Base-by-base conservation (phyloP, 2,329 filamentous ascomycete species). In the Scedosporium apiospermum region DNA sequence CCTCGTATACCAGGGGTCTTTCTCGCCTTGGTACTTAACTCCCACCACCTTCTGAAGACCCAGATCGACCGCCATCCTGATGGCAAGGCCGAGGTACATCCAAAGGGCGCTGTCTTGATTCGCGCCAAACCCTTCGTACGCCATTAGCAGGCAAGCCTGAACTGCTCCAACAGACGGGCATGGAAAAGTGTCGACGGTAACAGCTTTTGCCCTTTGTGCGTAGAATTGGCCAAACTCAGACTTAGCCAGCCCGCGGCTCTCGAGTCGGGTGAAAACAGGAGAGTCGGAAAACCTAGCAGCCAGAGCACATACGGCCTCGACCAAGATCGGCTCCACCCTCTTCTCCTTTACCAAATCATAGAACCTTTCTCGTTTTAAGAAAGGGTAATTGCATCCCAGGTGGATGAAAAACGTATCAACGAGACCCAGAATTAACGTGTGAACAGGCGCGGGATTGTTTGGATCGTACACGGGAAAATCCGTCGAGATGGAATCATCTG, bases 71-170 rank as follows among this genome's bases (percentile, higher is more conserved):
- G 88, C 88, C 85, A 92, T 89, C 14, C 91, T 87, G 64, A 96
- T 96, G 0, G 91, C 88, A 60, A 93, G 87, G 0, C 91, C 92
- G 1, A 96, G 79, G 70, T 96, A 96, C 91, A 96, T 96, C 91
- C 92, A 96, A 6, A 96, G 74, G 0, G 91, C 90, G 71, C 91
- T 96, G 69, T 96, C 92, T 68, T 93, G 90, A 66, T 91, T 90
- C 10, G 90, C 89, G 1, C 91, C 92, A 67, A 96, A 96, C 53
- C 93, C 88, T 67, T 96, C 91, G 69, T 96, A 96, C 0, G 91
- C 91, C 75, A 96, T 84, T 30, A 96, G 76, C 10, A 96, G 75
- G 58, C 88, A 92, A 0, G 91, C 90, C 68, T 96, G 92, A 0
- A 95, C 90, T 9, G 90, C 91, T 26, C 89, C 88, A 1, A 96